A percentile compares a stretch with the other conserved stretches of the same genome.
Evolutionary conservation across 768 basidiomycete species (phyloP).

Genomic region (Macrolepiota fuliginosa): DNA sequence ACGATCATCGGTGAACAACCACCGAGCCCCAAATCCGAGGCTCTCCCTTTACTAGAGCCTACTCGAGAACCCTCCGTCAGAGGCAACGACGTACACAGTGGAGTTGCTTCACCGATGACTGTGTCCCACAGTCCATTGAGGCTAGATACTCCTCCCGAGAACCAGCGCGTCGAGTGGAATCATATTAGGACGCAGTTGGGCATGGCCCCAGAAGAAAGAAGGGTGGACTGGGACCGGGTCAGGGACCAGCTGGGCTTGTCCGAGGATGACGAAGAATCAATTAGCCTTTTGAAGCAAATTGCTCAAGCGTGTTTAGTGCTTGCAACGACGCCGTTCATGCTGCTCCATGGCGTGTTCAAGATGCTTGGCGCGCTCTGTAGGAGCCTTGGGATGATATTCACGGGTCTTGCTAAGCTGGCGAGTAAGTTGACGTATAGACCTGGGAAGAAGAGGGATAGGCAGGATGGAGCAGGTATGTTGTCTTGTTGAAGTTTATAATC

Average conservation of each 20-base stretch:
- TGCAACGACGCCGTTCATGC: conserved; percentile 6
- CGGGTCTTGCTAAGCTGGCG: background rate
- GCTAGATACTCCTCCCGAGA: background rate
- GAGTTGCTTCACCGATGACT: background rate
- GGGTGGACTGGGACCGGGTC: background rate
- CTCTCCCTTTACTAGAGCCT: background rate
- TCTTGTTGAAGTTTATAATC: background rate
- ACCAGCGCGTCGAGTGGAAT: conserved; percentile 1
- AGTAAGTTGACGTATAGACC: background rate
- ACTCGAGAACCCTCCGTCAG: background rate
- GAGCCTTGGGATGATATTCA: conserved; percentile 4
- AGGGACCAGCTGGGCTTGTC: background rate
- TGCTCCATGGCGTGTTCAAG: conserved; percentile 5
- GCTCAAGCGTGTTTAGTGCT: conserved; percentile 7
- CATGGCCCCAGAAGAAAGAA: background rate
- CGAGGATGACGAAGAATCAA: background rate
- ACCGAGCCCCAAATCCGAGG: background rate
- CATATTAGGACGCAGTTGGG: conserved; percentile 7
- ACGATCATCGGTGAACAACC: background rate
- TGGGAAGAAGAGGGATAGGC: background rate
- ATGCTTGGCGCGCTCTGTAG: background rate
- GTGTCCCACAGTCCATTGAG: background rate
- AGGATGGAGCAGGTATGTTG: background rate
- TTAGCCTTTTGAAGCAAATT: conserved; percentile 2
- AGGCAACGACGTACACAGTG: background rate